These are phyloP conservation scores for Excoecaria agallocha DNA, from an alignment of 345 rosid genomes.

Conservation along the genomic window DNA sequence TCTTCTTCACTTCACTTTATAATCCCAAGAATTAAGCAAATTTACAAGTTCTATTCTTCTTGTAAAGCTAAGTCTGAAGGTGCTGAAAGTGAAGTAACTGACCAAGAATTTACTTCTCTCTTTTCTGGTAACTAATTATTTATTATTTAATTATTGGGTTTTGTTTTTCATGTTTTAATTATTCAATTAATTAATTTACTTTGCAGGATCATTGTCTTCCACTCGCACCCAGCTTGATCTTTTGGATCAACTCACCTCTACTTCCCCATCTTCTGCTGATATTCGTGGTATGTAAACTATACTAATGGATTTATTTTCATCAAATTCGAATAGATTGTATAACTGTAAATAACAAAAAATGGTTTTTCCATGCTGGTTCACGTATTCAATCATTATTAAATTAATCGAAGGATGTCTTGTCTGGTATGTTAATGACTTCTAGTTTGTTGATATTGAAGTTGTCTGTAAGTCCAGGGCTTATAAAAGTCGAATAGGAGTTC, in stretches of 20 bases:
- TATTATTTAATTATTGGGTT: too few relatives aligned
- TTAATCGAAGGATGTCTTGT: too few relatives aligned
- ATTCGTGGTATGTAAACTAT: constrained; percentile 37
- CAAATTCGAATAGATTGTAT: too few relatives aligned
- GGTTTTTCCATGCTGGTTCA: too few relatives aligned
- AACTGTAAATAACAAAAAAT: too few relatives aligned
- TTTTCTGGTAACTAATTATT: constrained; percentile 42
- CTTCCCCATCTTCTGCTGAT: constrained; percentile 40
- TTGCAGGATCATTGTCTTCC: constrained; percentile 59
- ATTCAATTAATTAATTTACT: not conserved
- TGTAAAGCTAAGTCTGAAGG: constrained; percentile 42
- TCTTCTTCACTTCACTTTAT: constrained; percentile 16
- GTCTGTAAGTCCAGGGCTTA: too few relatives aligned
- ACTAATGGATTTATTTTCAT: not conserved
- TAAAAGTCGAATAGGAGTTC: too few relatives aligned
- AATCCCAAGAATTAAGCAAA: constrained; percentile 23
- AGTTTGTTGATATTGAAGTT: too few relatives aligned
- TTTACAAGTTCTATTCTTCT: constrained; percentile 21
- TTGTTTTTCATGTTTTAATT: too few relatives aligned
- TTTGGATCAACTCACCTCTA: constrained; percentile 65
- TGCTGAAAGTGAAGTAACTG: constrained; percentile 38
- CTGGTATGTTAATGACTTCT: too few relatives aligned
- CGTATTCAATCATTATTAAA: too few relatives aligned
- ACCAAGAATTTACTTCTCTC: constrained; percentile 37
- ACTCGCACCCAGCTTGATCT: constrained; percentile 71